Base-by-base conservation (phyloP, 2,329 filamentous ascomycete species). In the Talaromyces sp. region DNA sequence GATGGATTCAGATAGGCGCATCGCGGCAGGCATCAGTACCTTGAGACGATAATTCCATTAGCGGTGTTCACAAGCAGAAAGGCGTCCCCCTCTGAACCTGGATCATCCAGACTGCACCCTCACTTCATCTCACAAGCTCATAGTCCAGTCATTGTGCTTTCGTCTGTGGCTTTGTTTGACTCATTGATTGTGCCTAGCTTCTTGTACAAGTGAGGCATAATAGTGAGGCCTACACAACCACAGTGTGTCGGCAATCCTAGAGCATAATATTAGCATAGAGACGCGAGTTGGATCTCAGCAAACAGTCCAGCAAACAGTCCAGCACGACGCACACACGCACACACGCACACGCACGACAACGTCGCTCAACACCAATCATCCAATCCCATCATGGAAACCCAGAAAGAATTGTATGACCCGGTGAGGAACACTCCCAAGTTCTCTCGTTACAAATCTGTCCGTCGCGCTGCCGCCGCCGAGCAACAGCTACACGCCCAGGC, bases 361-460 rank as follows among this genome's bases (percentile, higher is more conserved):
- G 22, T 2, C 1, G 22, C 22, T 22, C 22, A 22, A 22, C 22
- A 22, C 22, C 1, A 22, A 22, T 11, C 11, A 15, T 13, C 22
- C 22, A 55, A n/a, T n/a, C 65, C 66, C 63, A 63, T 66, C 33
- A 71, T 70, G 66, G 66, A 69, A 47, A 64, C 61, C 44, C 67
- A 65, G 22, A 22, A 22, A 55, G 54, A 63, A 53, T 27, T 59
- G 15, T 30, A 55, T 58, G 25, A 56, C 17, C 54, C 39, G 11
- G 28, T 55, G 30, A 58, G 60, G 55, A 52, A 63, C 22, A 70
- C 70, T 32, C 70, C 72, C 58, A 85, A 83, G 68, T 81, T 84
- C 69, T 83, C 83, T 59, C 80, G 85, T 49, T 87, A 87, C 72
- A 78, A 84, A 65, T 84, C 83, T 32, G 82, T 86, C 60, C 76